Base-by-base conservation (phyloP, 495 filamentous ascomycete species). In the Recurvomyces mirabilis region DNA sequence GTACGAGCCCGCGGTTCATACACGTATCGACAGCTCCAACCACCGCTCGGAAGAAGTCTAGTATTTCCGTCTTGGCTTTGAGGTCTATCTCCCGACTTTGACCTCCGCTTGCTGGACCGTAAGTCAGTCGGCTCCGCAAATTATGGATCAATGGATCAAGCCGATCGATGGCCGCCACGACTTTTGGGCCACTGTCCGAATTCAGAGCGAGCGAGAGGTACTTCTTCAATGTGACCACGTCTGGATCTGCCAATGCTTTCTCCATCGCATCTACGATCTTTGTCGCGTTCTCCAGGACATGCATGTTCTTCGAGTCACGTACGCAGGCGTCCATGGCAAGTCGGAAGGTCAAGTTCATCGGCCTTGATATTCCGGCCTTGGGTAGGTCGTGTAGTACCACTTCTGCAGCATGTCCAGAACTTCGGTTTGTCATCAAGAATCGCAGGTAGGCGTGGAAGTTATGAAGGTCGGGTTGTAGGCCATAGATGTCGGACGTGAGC, bases 311-410 rank as follows among this genome's bases (percentile, higher is more conserved):
- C 46, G 71, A 74, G 64, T 94, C 84, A 30, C 80, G 68, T 15
- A 67, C 64, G 57, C 86, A 93, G 31, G 68, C 64, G 29, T 65
- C 68, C 57, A 94, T 71, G 22, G 79, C 85, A 28, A 85, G 73
- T 37, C 77, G 74, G 63, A 89, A 84, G 14, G 73, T 75, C 35
- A 73, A 72, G 4, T 60, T 49, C 14, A 14, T 40, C 7, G 59
- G 60, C 15, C 71, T 41, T n/a, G n/a, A n/a, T 21, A 65, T 26
- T 5, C 61, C 51, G 2, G 45, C 38, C 5, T 70, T 66, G 5
- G 60, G 18, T 43, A 69, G 56, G 38, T 68, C 59, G n/a, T 71
- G 56, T 5, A 61, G 56, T n/a, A 93, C 49, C 4, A 79, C 46
- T 1, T 68, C 59, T 29, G 77, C 66, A 0, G 74, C 62, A 37